These are phyloP conservation scores for Colletotrichum sp. DNA, from an alignment of 2,329 filamentous ascomycete species.

Conservation along the genomic window DNA sequence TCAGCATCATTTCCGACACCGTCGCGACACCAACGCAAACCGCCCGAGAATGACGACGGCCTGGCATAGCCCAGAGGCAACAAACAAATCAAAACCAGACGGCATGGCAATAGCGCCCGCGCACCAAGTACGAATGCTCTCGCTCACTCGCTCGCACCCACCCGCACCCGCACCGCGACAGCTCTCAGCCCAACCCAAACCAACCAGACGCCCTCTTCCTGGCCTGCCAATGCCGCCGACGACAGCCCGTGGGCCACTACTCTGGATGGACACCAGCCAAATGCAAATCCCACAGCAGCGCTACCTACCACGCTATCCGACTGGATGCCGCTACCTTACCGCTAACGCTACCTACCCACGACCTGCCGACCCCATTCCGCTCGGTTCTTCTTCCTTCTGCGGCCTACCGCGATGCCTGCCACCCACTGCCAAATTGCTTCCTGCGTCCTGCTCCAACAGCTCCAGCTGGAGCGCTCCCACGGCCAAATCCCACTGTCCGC, in stretches of 20 bases:
- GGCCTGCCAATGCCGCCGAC: neutral
- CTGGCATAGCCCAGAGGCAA: neutral
- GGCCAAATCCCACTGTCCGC: neutral
- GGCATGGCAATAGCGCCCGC: neutral
- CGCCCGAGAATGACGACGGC: neutral
- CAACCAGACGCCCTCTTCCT: neutral
- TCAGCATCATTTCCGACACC: neutral
- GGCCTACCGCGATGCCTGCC: neutral
- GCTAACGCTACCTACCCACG: conserved; percentile 8
- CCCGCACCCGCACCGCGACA: neutral
- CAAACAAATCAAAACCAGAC: neutral
- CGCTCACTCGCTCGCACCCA: neutral
- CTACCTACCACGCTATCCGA: conserved; percentile 2
- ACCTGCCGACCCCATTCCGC: conserved; percentile 10
- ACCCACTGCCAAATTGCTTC: neutral
- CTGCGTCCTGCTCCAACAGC: neutral
- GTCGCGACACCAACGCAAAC: neutral
- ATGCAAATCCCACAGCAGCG: conserved; percentile 14
- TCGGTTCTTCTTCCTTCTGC: conserved; percentile 4
- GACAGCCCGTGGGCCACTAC: conserved; percentile 4
- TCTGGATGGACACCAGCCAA: conserved; percentile 3
- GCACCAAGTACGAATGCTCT: neutral
- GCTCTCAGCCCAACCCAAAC: neutral
- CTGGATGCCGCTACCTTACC: conserved; percentile 5
- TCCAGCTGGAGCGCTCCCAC: neutral